Base-by-base conservation (phyloP, 345 rosid species). In the Hibiscus mutabilis region DNA sequence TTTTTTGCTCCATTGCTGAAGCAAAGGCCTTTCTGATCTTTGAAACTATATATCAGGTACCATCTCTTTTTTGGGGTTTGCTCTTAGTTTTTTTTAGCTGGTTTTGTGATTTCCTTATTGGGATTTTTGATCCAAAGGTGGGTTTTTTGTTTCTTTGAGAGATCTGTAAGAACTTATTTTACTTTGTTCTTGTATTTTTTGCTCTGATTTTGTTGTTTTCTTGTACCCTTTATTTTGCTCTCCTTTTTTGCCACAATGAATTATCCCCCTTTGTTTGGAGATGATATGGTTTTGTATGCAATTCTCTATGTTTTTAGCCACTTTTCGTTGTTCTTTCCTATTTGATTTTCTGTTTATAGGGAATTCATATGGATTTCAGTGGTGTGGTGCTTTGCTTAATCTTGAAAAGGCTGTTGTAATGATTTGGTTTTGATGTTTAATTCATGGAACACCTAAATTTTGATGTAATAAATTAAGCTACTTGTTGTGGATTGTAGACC, bases 101-200 rank as follows among this genome's bases (percentile, higher is more conserved):
- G 29, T 40, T 64, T 64, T 40, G 44, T 64, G 31, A 40, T 42
- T 19, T 64, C 18, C 53, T 19, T 64, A 21, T 53, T 40, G 68
- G 68, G 68, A 46, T 64, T 64, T 22, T 40, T 47, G n/a, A 63
- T 64, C 68, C 68, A 64, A 42, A 64, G 31, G 18, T 64, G 68
- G 35, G 19, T 24, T 31, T 65, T 65, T 22, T 24, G 69, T 13
- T 44, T 22, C 6, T 42, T 21, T 56, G 29, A 91, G 81, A 78
- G 85, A 88, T 52, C 94, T 96, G 61, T 86, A 35, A 35, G 40
- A 35, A 35, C 40, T 35, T 35, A 6, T 35, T 35, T 33, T 46
- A 25, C 27, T 25, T 25, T 25, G 27, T 10, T n/a, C 71, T 59
- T 57, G 19, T 75, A 68, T 80, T 77, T 49, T 73, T 24, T 35